Evolutionary conservation across 106 monocot species (phyloP).

Genomic region (Amphibolis antarctica): DNA sequence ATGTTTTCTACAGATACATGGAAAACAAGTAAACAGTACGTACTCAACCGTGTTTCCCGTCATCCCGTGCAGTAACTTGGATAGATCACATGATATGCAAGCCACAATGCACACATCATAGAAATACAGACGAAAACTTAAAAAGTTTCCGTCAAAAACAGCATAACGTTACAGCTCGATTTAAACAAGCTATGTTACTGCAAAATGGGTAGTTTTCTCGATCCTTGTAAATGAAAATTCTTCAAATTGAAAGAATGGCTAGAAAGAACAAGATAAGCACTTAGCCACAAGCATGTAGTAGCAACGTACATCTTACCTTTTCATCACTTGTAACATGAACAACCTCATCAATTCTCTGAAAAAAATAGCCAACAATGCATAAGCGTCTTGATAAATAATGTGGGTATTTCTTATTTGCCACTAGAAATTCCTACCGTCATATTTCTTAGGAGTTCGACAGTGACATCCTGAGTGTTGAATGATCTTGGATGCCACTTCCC

Average conservation of each 20-base stretch:
- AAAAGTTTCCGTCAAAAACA: no score
- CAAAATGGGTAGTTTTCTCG: no score
- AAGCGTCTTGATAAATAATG: background rate
- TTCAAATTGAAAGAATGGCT: background rate
- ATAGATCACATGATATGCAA: no score
- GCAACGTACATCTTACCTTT: constrained; percentile 24
- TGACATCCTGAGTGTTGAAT: constrained; percentile 55
- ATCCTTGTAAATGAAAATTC: no score
- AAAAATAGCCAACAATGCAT: background rate
- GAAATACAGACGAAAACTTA: no score
- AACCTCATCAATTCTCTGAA: constrained; percentile 73
- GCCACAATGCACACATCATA: no score
- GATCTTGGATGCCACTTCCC: constrained; percentile 93
- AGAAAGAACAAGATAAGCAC: background rate
- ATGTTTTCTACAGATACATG: constrained; percentile 28
- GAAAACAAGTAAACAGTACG: background rate
- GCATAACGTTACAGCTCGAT: no score
- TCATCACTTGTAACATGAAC: constrained; percentile 67
- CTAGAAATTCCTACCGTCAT: constrained; percentile 43
- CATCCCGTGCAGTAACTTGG: no score
- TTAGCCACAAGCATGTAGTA: background rate
- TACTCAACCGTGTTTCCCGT: no score
- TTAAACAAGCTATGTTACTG: no score
- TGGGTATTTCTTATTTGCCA: background rate
- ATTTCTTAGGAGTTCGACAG: constrained; percentile 58